Conservation (phyloP, 768 basidiomycete species). For the Leccinum sublutescens region DNA sequence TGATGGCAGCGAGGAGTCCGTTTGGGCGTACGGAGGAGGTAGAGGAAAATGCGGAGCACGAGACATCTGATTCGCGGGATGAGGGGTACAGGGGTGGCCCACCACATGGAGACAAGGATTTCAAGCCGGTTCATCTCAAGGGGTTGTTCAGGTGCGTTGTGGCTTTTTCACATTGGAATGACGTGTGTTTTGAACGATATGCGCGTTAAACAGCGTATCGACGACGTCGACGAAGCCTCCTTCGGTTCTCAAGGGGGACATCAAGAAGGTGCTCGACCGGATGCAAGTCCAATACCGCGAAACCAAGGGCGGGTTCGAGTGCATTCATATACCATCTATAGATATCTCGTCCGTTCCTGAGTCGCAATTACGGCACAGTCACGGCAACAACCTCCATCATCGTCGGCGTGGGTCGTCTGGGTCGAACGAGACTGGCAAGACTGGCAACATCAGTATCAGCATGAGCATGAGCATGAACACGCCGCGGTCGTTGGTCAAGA, state of each 20-base stretch:
- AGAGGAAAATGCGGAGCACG: conserved; percentile 46
- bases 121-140: conserved; percentile 95
- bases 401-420: conserved; percentile 46
- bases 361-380: conserved; percentile 30
- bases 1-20: conserved; percentile 35
- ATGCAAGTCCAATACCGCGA: conserved; percentile 96
- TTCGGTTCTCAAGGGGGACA: conserved; percentile 75
- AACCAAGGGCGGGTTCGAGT: conserved; percentile 90
- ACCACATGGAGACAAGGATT: conserved; percentile 58
- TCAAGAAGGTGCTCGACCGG: conserved; percentile 82
- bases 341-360: conserved; percentile 74
- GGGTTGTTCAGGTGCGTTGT: conserved; percentile 80
- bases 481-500: conserved; percentile 61
- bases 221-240: conserved; percentile 94
- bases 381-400: conserved; percentile 23
- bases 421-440: conserved; percentile 49
- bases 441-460: background rate
- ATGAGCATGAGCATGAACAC: conserved; percentile 17
- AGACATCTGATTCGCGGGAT: conserved; percentile 34
- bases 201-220: conserved; percentile 63
- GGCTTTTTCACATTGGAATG: background rate
- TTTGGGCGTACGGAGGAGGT: conserved; percentile 54
- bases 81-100: conserved; percentile 47
- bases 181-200: background rate
- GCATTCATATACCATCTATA: conserved; percentile 93